Percentiles rank a stretch among this genome's conserved stretches.
Conservation (phyloP, 768 basidiomycete species). For the Pholiota molesta region DNA sequence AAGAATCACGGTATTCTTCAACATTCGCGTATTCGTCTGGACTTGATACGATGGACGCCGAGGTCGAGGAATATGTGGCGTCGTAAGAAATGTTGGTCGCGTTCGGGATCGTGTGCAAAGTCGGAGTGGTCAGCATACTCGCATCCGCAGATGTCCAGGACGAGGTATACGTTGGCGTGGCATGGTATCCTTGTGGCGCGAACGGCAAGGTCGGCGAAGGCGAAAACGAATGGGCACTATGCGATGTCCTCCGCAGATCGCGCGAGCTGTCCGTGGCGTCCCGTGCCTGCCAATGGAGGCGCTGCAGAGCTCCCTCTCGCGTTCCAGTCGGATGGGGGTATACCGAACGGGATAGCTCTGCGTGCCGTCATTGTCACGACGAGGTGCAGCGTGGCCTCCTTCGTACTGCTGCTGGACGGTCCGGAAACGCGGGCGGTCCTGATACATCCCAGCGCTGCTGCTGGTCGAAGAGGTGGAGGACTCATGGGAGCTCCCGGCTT, state of each 20-base stretch:
- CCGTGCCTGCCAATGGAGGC: constrained; percentile 41
- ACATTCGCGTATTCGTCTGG: constrained; percentile 46
- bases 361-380: constrained; percentile 34
- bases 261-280: constrained; percentile 35
- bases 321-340: constrained; percentile 25
- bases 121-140: constrained; percentile 35
- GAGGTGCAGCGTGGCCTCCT: constrained; percentile 25
- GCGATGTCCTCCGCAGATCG: constrained; percentile 32
- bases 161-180: constrained; percentile 38
- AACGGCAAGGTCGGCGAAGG: constrained; percentile 40
- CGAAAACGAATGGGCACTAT: constrained; percentile 34
- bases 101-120: constrained; percentile 36
- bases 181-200: constrained; percentile 40
- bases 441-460: constrained; percentile 28
- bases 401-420: constrained; percentile 42
- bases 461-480: constrained; percentile 19
- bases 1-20: constrained; percentile 46
- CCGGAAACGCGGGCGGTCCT: constrained; percentile 41
- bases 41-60: constrained; percentile 40
- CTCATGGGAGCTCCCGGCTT: constrained; percentile 33
- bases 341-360: constrained; percentile 31
- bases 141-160: constrained; percentile 40
- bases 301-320: constrained; percentile 36
- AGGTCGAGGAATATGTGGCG: constrained; percentile 32
- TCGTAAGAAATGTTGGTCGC: constrained; percentile 34